A percentile compares a stretch with the other conserved stretches of the same genome.
Evolutionary conservation across 352 stramenopile species (phyloP).

Genomic region (Phytophthora colocasiae): DNA sequence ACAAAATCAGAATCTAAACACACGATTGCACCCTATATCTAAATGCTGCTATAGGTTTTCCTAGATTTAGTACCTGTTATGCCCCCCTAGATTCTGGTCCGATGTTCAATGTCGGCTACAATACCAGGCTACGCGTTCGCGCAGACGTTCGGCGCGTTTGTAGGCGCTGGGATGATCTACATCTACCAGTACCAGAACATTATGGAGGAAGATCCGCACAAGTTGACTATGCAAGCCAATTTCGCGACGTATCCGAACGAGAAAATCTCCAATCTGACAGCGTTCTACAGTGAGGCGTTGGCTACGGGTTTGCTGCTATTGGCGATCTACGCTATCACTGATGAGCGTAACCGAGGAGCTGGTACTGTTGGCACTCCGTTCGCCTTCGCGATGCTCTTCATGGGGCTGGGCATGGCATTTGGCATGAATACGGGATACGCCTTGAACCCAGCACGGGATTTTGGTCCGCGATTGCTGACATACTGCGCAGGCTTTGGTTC

Average conservation of each 20-base stretch:
- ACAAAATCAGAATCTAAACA: no score
- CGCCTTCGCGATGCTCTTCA: constrained; percentile 58
- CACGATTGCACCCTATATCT: no score
- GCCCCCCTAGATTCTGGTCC: no score
- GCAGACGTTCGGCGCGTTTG: constrained; percentile 52
- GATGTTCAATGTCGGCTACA: no score
- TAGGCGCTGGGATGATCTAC: constrained; percentile 48
- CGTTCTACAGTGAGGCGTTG: constrained; percentile 66
- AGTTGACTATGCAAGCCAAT: constrained; percentile 40
- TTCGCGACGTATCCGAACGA: constrained; percentile 60
- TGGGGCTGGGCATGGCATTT: constrained; percentile 66
- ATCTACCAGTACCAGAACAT: constrained; percentile 55
- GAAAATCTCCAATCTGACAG: constrained; percentile 47
- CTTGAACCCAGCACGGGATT: constrained; percentile 57
- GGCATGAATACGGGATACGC: constrained; percentile 52
- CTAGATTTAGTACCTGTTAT: no score
- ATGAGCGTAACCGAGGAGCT: constrained; percentile 52
- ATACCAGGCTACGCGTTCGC: constrained; percentile 42
- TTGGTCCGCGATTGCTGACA: constrained; percentile 53
- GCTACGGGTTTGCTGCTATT: constrained; percentile 55
- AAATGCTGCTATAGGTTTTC: no score
- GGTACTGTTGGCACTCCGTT: constrained; percentile 43
- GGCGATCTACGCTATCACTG: constrained; percentile 62
- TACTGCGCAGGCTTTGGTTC: constrained; percentile 56
- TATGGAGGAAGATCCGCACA: constrained; percentile 47